Evolutionary conservation across 2,329 filamentous ascomycete species (phyloP).

Genomic region (Ascomycota sp.): DNA sequence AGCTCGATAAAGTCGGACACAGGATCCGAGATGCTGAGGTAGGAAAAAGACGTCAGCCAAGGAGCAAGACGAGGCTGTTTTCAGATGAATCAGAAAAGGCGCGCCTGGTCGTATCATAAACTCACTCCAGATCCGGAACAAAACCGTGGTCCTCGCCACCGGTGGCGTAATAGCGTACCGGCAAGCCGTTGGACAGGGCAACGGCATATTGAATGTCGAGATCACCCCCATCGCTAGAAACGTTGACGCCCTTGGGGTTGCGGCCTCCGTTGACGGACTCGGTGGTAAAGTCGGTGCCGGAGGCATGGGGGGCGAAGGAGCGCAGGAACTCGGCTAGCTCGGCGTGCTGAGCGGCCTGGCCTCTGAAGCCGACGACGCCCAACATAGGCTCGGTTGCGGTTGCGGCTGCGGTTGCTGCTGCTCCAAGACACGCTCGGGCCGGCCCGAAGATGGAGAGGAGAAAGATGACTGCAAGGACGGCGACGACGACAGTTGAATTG

Average conservation of each 20-base stretch:
- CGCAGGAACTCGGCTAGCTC: background rate
- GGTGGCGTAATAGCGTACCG: background rate
- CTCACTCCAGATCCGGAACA: too few relatives aligned
- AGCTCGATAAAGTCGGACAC: too few relatives aligned
- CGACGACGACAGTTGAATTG: too few relatives aligned
- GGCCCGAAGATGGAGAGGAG: too few relatives aligned
- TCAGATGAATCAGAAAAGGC: background rate
- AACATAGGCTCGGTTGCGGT: too few relatives aligned
- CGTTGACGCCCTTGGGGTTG: background rate
- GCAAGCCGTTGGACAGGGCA: background rate
- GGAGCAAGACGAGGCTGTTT: background rate
- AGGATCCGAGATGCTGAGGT: too few relatives aligned
- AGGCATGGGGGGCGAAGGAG: background rate
- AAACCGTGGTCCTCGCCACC: background rate
- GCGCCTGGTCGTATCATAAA: background rate
- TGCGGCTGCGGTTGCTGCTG: too few relatives aligned
- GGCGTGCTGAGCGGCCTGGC: background rate
- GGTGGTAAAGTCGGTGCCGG: background rate
- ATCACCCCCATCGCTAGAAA: background rate
- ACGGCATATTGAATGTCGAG: background rate
- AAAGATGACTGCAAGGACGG: too few relatives aligned
- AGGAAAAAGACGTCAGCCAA: too few relatives aligned
- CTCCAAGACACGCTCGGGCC: too few relatives aligned
- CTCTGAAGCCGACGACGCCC: conserved; percentile 7
- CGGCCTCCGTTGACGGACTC: background rate